Evolutionary conservation across 2,329 filamentous ascomycete species (phyloP).

Genomic region (Cadophora luteo-olivacea): DNA sequence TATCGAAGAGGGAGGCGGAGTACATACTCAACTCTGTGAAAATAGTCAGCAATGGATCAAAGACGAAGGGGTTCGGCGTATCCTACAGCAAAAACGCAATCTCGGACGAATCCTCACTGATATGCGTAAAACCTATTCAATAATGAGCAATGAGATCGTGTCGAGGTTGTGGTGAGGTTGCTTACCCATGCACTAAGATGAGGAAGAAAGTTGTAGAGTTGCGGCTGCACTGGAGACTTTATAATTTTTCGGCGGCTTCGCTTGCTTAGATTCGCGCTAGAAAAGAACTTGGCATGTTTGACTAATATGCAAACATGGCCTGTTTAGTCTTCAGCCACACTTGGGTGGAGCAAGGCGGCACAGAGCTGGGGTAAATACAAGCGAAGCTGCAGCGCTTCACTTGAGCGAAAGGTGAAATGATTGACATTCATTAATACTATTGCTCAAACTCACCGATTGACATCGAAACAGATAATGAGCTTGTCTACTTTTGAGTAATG

Average conservation of each 20-base stretch:
- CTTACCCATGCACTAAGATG: slow-evolving; percentile 65
- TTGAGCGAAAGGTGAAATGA: no score
- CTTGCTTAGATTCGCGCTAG: background rate
- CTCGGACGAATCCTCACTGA: slow-evolving; percentile 88
- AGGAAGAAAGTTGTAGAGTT: slow-evolving; percentile 47
- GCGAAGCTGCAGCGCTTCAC: no score
- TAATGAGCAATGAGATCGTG: slow-evolving; percentile 46
- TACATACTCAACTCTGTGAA: background rate
- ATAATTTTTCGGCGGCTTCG: background rate
- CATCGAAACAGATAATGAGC: no score
- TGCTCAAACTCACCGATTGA: no score
- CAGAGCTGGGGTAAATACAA: no score
- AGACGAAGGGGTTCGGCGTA: background rate
- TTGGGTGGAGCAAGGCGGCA: no score
- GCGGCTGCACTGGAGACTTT: background rate
- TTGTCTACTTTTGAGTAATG: no score
- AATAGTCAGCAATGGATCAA: background rate
- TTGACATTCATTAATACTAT: no score
- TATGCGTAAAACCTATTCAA: slow-evolving; percentile 69
- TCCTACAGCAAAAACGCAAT: background rate
- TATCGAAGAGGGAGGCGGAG: no score
- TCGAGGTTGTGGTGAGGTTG: slow-evolving; percentile 2
- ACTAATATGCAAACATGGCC: background rate
- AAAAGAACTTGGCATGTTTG: no score
- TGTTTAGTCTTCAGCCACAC: no score